These are phyloP conservation scores for Spongispora temasekensis DNA, from an alignment of 1,284 basidiomycete genomes.

Conservation along the genomic window DNA sequence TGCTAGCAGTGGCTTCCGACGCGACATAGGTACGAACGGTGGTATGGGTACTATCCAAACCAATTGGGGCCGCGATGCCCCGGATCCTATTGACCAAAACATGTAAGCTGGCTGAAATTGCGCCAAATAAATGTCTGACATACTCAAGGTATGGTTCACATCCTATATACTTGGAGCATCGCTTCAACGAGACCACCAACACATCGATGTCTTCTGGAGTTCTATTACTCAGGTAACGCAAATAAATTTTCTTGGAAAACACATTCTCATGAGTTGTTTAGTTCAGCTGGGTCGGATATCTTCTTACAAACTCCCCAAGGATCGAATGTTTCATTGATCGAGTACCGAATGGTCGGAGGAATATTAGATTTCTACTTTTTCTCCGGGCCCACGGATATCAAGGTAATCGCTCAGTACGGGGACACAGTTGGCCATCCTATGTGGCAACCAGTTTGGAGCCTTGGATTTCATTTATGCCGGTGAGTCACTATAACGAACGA, in stretches of 20 bases:
- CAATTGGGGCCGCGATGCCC: constrained; percentile 65
- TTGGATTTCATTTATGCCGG: constrained; percentile 73
- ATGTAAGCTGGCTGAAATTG: constrained; percentile 41
- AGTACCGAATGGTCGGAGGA: constrained; percentile 67
- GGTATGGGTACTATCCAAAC: constrained; percentile 65
- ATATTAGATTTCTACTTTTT: constrained; percentile 73
- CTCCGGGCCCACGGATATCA: constrained; percentile 62
- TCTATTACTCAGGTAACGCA: constrained; percentile 59
- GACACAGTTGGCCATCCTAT: constrained; percentile 59
- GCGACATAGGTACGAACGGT: constrained; percentile 55
- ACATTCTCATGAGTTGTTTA: constrained; percentile 7
- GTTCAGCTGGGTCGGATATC: constrained; percentile 64
- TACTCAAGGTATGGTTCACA: constrained; percentile 62
- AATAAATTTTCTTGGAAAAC: neutral
- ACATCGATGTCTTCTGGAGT: constrained; percentile 67
- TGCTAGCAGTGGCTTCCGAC: constrained; percentile 64
- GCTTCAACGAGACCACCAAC: constrained; percentile 50
- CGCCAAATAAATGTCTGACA: constrained; percentile 7
- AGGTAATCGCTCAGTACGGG: constrained; percentile 70
- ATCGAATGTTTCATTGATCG: constrained; percentile 53
- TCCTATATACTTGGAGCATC: constrained; percentile 67
- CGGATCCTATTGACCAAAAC: constrained; percentile 62
- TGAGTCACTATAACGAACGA: constrained; percentile 23
- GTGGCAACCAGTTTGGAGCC: constrained; percentile 69
- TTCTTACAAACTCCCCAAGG: constrained; percentile 56